These are phyloP conservation scores for Pseudocercospora crystallina DNA, from an alignment of 2,329 filamentous ascomycete species.

Conservation along the genomic window DNA sequence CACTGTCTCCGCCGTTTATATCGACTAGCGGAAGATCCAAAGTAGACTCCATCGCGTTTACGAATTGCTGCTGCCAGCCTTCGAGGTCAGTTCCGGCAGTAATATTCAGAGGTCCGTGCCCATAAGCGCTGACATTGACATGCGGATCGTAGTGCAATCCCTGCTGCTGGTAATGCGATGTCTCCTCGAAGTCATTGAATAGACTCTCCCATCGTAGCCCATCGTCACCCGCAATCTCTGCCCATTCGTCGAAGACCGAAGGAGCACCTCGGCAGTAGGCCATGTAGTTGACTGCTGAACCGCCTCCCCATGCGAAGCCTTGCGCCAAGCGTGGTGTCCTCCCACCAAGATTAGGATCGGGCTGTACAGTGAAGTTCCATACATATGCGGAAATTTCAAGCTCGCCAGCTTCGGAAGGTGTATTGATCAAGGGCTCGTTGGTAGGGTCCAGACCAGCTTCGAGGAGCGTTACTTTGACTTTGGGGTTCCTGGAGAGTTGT, in stretches of 20 bases:
- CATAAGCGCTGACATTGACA: slow-evolving; percentile 10
- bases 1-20: slow-evolving; percentile 4
- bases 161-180: slow-evolving; percentile 4
- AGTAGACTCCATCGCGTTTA: slow-evolving; percentile 1
- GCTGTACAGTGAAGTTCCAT: slow-evolving; percentile 10
- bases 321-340: slow-evolving; percentile 3
- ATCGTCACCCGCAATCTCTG: slow-evolving; percentile 9
- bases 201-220: slow-evolving; percentile 7
- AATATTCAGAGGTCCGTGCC: slow-evolving; percentile 8
- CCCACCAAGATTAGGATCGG: slow-evolving; percentile 7
- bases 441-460: background rate
- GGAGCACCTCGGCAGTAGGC: slow-evolving; percentile 9
- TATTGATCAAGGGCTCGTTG: background rate
- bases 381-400: background rate
- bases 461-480: slow-evolving; percentile 17
- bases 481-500: slow-evolving; percentile 29
- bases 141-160: slow-evolving; percentile 1
- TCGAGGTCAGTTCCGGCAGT: background rate
- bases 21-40: slow-evolving; percentile 7
- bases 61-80: slow-evolving; percentile 4
- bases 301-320: slow-evolving; percentile 8
- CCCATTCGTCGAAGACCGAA: slow-evolving; percentile 17
- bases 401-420: background rate
- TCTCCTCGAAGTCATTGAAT: slow-evolving; percentile 11
- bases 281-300: slow-evolving; percentile 15